A percentile compares a stretch with the other conserved stretches of the same genome.
phyloP scores from a whole-genome alignment of 805 yeast genomes.

The Candida lessepsii region DNA sequence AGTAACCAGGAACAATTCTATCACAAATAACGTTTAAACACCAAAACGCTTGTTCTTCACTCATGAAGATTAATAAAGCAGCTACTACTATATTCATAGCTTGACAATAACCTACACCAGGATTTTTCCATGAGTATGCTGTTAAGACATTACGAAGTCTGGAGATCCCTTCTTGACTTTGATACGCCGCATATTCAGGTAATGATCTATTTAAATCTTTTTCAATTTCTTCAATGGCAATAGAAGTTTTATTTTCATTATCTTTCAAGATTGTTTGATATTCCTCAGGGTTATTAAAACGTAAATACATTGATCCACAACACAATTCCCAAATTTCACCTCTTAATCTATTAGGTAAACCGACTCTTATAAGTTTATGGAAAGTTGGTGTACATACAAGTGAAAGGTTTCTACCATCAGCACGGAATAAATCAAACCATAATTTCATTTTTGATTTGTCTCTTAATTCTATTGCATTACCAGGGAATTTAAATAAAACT shows the following conservation, averaged over 20 bases:
- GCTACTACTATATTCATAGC: constrained; percentile 96
- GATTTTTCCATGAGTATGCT: constrained; percentile 95
- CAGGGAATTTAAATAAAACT: constrained; percentile 80
- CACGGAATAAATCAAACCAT: constrained; percentile 89
- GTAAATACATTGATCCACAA: constrained; percentile 77
- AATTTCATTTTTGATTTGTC: constrained; percentile 84
- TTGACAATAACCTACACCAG: constrained; percentile 96
- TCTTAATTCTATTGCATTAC: constrained; percentile 70
- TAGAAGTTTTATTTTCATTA: constrained; percentile 62
- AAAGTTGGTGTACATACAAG: constrained; percentile 72
- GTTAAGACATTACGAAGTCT: constrained; percentile 84
- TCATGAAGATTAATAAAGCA: constrained; percentile 75
- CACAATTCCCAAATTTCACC: constrained; percentile 97
- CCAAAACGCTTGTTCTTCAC: constrained; percentile 98
- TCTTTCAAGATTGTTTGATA: constrained; percentile 59
- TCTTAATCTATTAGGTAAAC: constrained; percentile 88
- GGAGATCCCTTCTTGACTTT: constrained; percentile 77
- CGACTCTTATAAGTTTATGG: constrained; percentile 81
- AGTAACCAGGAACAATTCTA: constrained; percentile 87
- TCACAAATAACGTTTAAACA: constrained; percentile 79
- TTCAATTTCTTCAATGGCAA: constrained; percentile 94
- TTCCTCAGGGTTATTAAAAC: constrained; percentile 60
- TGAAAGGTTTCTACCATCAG: constrained; percentile 82
- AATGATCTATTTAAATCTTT: constrained; percentile 91
- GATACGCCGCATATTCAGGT: constrained; percentile 96